A percentile compares a stretch with the other conserved stretches of the same genome.
phyloP scores from a whole-genome alignment of 169 alveolate species.

The Perkinsus olseni region DNA sequence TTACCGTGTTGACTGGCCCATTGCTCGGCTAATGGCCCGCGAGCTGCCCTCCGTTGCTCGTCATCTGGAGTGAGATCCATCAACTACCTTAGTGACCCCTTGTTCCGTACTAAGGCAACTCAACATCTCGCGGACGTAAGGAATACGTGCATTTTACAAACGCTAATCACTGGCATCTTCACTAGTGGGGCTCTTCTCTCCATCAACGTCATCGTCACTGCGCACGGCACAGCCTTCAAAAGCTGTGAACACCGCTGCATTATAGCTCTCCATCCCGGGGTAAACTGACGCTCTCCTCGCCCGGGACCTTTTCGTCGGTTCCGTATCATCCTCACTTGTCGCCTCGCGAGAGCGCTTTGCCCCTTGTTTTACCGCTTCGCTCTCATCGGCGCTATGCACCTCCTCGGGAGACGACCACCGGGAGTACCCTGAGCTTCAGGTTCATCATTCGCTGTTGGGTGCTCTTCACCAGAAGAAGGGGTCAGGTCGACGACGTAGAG shows the following conservation, averaged over 20 bases:
- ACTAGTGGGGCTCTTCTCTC: background rate
- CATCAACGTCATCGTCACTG: background rate
- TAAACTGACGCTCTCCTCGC: background rate
- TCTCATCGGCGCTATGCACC: background rate
- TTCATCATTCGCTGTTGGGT: background rate
- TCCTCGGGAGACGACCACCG: background rate
- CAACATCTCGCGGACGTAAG: background rate
- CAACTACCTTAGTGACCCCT: background rate
- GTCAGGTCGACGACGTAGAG: background rate
- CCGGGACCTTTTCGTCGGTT: background rate
- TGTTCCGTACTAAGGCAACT: background rate
- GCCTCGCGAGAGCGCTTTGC: background rate
- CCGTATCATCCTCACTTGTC: background rate
- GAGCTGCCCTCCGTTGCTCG: background rate
- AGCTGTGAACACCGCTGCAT: background rate
- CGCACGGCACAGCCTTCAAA: background rate
- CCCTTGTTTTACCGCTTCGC: background rate
- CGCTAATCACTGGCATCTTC: background rate
- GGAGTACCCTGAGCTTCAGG: background rate
- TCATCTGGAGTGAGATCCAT: background rate
- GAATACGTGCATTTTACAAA: background rate
- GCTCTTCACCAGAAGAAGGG: background rate
- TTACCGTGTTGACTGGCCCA: background rate
- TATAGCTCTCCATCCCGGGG: background rate
- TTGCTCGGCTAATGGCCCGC: background rate